Evolutionary conservation across 192 early-diverging fungal genomes (phyloP).

Genomic region (Obelidium mucronatum): DNA sequence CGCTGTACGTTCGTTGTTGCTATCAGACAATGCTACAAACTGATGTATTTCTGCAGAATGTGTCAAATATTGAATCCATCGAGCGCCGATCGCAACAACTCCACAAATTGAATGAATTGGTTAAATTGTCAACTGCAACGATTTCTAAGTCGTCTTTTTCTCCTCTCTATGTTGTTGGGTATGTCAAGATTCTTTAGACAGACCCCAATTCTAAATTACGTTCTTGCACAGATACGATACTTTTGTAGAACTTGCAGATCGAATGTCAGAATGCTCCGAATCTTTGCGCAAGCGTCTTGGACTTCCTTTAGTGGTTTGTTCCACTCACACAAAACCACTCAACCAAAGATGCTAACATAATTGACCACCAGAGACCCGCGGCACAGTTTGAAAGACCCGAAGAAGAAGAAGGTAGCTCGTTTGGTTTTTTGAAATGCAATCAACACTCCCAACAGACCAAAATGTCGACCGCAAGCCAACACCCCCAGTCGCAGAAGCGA

Average conservation of each 20-base stretch:
- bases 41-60: slow-evolving; percentile 5
- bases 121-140: slow-evolving; percentile 14
- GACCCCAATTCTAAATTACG: no score
- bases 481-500: slow-evolving; percentile 14
- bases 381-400: slow-evolving; percentile 24
- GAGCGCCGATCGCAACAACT: slow-evolving; percentile 24
- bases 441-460: neutral
- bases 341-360: no score
- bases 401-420: slow-evolving; percentile 35
- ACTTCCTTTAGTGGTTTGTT: slow-evolving; percentile 26
- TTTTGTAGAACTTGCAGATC: slow-evolving; percentile 37
- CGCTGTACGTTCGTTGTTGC: neutral
- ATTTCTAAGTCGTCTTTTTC: slow-evolving; percentile 8
- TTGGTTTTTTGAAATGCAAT: no score
- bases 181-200: neutral
- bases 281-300: slow-evolving; percentile 15
- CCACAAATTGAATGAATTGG: slow-evolving; percentile 31
- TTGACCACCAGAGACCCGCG: slow-evolving; percentile 25
- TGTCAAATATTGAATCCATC: neutral
- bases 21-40: no score
- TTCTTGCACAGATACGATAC: slow-evolving; percentile 31
- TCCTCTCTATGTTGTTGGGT: slow-evolving; percentile 27
- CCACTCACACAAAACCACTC: no score
- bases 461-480: slow-evolving; percentile 20
- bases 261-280: slow-evolving; percentile 32